These are phyloP conservation scores for Coemansia aciculifera DNA, from an alignment of 192 early-diverging fungal genomes.

Conservation along the genomic window DNA sequence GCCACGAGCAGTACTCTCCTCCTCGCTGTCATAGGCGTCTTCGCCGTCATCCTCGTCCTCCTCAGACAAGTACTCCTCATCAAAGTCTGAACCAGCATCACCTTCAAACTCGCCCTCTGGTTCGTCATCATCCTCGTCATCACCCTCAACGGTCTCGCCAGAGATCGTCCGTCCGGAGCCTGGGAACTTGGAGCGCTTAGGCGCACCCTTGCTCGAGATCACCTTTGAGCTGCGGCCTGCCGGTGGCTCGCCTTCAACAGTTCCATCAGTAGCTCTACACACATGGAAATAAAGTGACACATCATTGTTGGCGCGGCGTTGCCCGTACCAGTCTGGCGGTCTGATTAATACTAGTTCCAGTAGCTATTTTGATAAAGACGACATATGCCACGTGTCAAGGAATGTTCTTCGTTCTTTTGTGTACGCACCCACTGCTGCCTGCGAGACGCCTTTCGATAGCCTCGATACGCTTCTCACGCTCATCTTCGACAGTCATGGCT, in stretches of 20 bases:
- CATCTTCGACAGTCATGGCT: conserved; percentile 26
- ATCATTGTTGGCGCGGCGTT: background rate
- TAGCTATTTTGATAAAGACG: background rate
- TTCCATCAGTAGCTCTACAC: background rate
- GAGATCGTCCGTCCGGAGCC: conserved; percentile 34
- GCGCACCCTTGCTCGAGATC: conserved; percentile 17
- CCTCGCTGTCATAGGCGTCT: conserved; percentile 21
- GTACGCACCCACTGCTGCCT: conserved; percentile 12
- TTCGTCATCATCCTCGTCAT: conserved; percentile 19
- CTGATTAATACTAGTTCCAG: background rate
- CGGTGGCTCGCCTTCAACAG: background rate
- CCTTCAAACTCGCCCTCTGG: conserved; percentile 6
- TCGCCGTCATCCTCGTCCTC: conserved; percentile 33
- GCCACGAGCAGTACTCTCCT: conserved; percentile 24
- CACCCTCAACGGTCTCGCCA: conserved; percentile 9
- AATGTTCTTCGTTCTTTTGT: background rate
- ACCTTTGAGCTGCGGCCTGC: background rate
- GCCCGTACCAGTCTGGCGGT: background rate
- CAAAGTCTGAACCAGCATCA: conserved; percentile 23
- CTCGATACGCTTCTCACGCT: conserved; percentile 22
- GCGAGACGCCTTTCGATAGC: conserved; percentile 31
- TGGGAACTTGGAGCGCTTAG: conserved; percentile 35
- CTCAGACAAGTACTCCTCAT: conserved; percentile 23
- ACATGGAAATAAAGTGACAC: background rate
- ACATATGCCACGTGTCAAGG: background rate